These are phyloP conservation scores for Sporothrix globosa DNA, from an alignment of 2,329 filamentous ascomycete species.

Conservation along the genomic window DNA sequence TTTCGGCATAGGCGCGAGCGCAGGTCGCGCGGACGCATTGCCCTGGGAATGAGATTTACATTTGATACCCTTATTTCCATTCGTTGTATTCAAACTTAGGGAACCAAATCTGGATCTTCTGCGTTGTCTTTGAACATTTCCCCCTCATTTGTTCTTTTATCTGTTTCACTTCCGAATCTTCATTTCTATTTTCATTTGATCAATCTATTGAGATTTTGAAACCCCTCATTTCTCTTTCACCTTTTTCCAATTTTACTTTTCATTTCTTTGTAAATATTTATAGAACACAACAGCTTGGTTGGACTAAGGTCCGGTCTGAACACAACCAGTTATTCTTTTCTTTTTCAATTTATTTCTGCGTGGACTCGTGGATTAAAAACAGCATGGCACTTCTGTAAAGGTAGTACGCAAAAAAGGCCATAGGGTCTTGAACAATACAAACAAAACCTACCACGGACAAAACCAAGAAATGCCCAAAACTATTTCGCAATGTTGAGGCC, in stretches of 20 bases:
- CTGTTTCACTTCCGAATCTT: conserved; percentile 10
- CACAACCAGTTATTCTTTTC: conserved; percentile 4
- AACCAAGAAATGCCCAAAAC: neutral
- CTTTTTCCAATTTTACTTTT: conserved; percentile 20
- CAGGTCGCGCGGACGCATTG: conserved; percentile 29
- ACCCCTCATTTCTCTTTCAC: conserved; percentile 12
- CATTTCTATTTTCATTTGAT: conserved; percentile 16
- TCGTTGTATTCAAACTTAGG: conserved; percentile 34
- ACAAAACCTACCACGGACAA: conserved; percentile 5
- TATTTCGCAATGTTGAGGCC: too few relatives aligned
- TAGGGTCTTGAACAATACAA: conserved; percentile 23
- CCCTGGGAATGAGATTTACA: conserved; percentile 28
- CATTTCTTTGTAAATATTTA: conserved; percentile 25
- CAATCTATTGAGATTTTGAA: conserved; percentile 16
- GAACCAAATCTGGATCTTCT: conserved; percentile 27
- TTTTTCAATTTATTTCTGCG: conserved; percentile 11
- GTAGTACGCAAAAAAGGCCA: conserved; percentile 1
- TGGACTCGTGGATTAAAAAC: conserved; percentile 11
- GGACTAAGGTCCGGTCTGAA: conserved; percentile 3
- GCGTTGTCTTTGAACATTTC: conserved; percentile 26
- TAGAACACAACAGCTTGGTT: conserved; percentile 12
- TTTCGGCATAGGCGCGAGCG: conserved; percentile 29
- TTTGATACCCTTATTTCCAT: conserved; percentile 37
- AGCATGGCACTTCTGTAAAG: neutral
- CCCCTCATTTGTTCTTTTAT: conserved; percentile 1